A percentile compares a stretch with the other conserved stretches of the same genome.
phyloP scores from a whole-genome alignment of 2,329 filamentous ascomycete genomes.

The Xylariaceae sp. region DNA sequence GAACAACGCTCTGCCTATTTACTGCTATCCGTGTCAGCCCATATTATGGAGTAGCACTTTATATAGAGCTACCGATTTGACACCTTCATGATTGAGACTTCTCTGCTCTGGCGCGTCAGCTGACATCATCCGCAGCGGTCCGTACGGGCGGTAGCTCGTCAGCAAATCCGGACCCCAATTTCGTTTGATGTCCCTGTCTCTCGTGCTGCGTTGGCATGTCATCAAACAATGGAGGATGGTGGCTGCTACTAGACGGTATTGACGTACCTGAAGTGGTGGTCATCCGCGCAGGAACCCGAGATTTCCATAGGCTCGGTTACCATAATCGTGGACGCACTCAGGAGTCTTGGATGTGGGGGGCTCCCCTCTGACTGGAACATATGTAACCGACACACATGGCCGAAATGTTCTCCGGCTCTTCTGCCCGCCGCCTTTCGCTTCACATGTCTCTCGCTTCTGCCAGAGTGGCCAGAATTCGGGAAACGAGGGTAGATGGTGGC shows the following conservation, averaged over 20 bases:
- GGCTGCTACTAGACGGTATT: not conserved
- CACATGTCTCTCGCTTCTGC: not conserved
- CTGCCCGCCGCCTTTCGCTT: not conserved
- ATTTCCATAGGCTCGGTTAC: slow-evolving; percentile 31
- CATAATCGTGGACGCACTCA: not conserved
- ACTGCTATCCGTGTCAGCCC: not conserved
- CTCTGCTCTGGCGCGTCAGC: slow-evolving; percentile 3
- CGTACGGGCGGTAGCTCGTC: slow-evolving; percentile 19
- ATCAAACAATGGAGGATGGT: slow-evolving; percentile 22
- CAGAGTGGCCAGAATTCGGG: not conserved
- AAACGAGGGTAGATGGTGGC: not conserved
- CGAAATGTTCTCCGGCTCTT: not conserved
- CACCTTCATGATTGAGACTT: slow-evolving; percentile 1
- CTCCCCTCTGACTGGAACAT: not conserved
- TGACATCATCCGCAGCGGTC: slow-evolving; percentile 17
- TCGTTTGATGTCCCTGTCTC: slow-evolving; percentile 8
- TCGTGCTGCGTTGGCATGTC: slow-evolving; percentile 25
- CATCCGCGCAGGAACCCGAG: slow-evolving; percentile 36
- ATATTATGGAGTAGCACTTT: not conserved
- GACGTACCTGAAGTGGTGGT: slow-evolving; percentile 24
- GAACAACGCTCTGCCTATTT: not conserved
- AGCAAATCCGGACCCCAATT: slow-evolving; percentile 11
- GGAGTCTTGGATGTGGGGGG: slow-evolving; percentile 1
- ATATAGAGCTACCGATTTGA: not conserved
- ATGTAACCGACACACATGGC: not conserved